Evolutionary conservation across 208 protist genomes (phyloP).

Genomic region (Angomonas desouzai): DNA sequence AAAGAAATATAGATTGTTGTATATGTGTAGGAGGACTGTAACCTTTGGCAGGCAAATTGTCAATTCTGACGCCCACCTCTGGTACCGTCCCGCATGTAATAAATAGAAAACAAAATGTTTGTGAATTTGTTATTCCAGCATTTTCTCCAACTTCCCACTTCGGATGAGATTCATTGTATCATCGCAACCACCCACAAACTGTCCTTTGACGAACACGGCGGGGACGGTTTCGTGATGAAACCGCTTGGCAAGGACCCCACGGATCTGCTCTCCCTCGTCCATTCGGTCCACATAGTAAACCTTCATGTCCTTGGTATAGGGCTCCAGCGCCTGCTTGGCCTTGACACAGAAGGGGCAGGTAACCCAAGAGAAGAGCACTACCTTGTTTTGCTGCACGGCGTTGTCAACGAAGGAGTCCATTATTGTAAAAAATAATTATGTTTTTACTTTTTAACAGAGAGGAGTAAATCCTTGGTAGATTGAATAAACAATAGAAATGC

Average conservation of each 20-base stretch:
- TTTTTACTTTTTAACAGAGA: constrained; percentile 5
- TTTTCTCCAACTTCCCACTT: constrained; percentile 41
- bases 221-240: constrained; percentile 72
- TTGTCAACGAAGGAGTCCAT: constrained; percentile 29
- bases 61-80: too few relatives aligned
- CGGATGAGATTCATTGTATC: constrained; percentile 42
- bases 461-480: too few relatives aligned
- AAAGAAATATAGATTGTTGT: too few relatives aligned
- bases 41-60: too few relatives aligned
- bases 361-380: constrained; percentile 68
- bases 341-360: constrained; percentile 57
- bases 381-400: constrained; percentile 40
- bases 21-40: too few relatives aligned
- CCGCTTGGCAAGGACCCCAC: constrained; percentile 29
- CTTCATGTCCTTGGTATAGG: constrained; percentile 37
- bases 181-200: constrained; percentile 67
- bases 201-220: constrained; percentile 75
- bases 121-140: constrained; percentile 36
- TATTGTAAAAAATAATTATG: neutral
- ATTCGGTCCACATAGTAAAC: constrained; percentile 54
- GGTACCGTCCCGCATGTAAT: too few relatives aligned
- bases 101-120: too few relatives aligned
- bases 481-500: constrained; percentile 11
- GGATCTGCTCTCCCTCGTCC: constrained; percentile 52
- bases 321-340: constrained; percentile 54